These are phyloP conservation scores for Coprinopsis marcescibilis DNA, from an alignment of 768 basidiomycete genomes.

Conservation along the genomic window DNA sequence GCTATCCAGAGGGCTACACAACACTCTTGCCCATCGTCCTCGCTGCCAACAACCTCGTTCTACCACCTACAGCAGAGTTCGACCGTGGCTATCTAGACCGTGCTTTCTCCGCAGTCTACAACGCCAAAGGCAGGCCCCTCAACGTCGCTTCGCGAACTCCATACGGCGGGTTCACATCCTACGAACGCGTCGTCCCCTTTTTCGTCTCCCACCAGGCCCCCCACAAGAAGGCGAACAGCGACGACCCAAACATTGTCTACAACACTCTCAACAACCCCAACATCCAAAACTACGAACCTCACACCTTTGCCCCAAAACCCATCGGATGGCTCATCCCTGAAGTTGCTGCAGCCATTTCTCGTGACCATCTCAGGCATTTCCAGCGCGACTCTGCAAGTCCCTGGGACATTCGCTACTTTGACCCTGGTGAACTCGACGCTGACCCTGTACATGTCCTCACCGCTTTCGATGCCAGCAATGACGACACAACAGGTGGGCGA, in stretches of 20 bases:
- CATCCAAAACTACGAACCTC: not conserved
- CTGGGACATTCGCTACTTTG: constrained; percentile 23
- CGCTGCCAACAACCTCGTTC: constrained; percentile 24
- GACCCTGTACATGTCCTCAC: not conserved
- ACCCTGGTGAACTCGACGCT: constrained; percentile 2
- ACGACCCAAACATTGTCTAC: too few species aligned
- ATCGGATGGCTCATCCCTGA: constrained; percentile 23
- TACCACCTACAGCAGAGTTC: constrained; percentile 13
- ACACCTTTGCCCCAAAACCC: constrained; percentile 9
- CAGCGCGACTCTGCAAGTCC: constrained; percentile 23
- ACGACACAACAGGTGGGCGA: constrained; percentile 5
- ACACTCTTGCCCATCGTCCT: constrained; percentile 22
- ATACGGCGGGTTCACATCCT: constrained; percentile 5
- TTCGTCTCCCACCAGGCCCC: constrained; percentile 19
- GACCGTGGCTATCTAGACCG: constrained; percentile 13
- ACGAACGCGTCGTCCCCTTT: constrained; percentile 24
- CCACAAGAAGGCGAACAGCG: too few species aligned
- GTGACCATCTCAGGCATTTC: constrained; percentile 25
- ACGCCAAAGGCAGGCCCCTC: constrained; percentile 2
- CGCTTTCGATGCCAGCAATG: too few species aligned
- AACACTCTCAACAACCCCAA: not conserved
- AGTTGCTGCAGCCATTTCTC: constrained; percentile 23
- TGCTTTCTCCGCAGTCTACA: not conserved
- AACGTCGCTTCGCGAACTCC: constrained; percentile 7
- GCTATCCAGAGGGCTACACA: constrained; percentile 18